A percentile compares a stretch with the other conserved stretches of the same genome.
Conservation (phyloP, 352 stramenopile genomes). For the Phytophthora brassicae region DNA sequence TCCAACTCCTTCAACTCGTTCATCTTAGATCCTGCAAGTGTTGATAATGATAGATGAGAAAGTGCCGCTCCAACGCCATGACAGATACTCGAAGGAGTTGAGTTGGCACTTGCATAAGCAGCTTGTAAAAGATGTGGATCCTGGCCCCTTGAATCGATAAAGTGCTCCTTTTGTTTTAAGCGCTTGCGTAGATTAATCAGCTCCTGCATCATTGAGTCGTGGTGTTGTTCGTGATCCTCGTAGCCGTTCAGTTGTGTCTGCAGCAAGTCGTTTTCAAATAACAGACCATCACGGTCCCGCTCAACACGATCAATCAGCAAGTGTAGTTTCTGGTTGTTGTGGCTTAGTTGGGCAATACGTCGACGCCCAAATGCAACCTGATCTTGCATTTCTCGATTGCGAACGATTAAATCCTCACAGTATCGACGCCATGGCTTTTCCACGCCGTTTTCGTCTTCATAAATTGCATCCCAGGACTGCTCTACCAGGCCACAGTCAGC, state of each 20-base stretch:
- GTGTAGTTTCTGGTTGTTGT: conserved; percentile 85
- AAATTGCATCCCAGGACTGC: conserved; percentile 14
- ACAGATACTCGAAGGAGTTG: conserved; percentile 16
- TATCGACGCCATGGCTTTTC: conserved; percentile 71
- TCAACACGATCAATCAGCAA: conserved; percentile 83
- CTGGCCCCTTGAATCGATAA: not conserved
- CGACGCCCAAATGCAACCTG: conserved; percentile 64
- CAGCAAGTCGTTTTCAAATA: conserved; percentile 84
- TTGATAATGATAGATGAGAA: conserved; percentile 21
- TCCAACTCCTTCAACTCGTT: conserved; percentile 77
- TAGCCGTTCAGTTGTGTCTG: conserved; percentile 74
- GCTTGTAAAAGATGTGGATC: conserved; percentile 8
- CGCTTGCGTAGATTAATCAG: conserved; percentile 47
- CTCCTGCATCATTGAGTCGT: conserved; percentile 71
- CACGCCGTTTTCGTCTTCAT: conserved; percentile 19
- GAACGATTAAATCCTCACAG: conserved; percentile 69
- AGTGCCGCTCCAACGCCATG: conserved; percentile 35
- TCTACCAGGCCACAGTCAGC: conserved; percentile 17
- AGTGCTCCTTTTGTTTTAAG: conserved; percentile 38
- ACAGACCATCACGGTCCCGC: conserved; percentile 73
- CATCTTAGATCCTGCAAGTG: conserved; percentile 35
- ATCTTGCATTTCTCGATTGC: conserved; percentile 79
- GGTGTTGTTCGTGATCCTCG: conserved; percentile 64
- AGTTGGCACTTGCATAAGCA: not conserved
- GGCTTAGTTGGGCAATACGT: conserved; percentile 66